Base-by-base conservation (phyloP, 129 eudicot genomes). In the Flaveria linearis region DNA sequence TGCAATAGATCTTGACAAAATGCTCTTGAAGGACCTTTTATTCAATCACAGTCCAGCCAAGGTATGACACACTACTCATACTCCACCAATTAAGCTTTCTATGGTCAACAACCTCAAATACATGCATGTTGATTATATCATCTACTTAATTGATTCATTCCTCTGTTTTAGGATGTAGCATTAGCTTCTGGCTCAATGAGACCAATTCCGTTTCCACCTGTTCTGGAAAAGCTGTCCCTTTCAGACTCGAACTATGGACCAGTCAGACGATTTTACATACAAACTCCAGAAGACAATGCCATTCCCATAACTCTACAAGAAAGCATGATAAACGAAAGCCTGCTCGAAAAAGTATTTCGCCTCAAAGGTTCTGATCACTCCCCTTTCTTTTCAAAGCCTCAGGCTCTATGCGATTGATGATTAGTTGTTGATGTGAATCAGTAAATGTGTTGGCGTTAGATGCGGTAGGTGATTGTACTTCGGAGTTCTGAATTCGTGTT, bases 341-440 rank as follows among this genome's bases (percentile, higher is more conserved):
- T 97, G 0, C 97, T 97, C 0, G 96, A 94, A 78, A 87, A 75
- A 46, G 91, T 94, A 47, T 91, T 91, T 72, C 87, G 86, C 56
- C 88, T 94, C 22, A 94, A 89, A 91, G 97, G 93, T 39, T 85
- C 98, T 2, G 98, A 94, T 72, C 98, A 94, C 84, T 91, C 98
- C 28, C 98, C 97, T 18, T 94, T 94, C 76, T 94, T 94, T 81
- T 94, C 98, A 46, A 91, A 89, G 79, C 98, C 98, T 67, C 98
- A 94, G 78, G 92, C 87, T 52, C 79, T 94, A 39, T 97, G 91
- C 62, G 88, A 85, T 79, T 75, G 67, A 75, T 52, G 52, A 62
- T 62, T 70, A 17, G n/a, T 78, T 65, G 47, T 25, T 25, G 81
- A 68, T 49, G 20, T 61, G 16, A 30, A 30, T 30, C 36, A 3